These are phyloP conservation scores for Datura wrightii DNA, from an alignment of 257 asterid genomes.

Conservation along the genomic window DNA sequence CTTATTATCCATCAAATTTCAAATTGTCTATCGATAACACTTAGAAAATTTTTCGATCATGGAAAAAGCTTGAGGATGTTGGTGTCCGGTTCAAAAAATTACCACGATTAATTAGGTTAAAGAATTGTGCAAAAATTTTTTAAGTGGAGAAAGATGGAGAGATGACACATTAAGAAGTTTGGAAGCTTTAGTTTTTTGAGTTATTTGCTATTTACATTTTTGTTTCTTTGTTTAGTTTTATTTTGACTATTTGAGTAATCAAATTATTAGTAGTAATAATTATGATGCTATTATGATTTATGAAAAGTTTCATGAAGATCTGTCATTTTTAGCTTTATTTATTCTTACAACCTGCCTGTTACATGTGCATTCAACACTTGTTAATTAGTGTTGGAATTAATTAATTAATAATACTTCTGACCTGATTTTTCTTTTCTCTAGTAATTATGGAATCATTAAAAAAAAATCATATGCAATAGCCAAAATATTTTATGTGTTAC, in stretches of 20 bases:
- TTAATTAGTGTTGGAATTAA: conserved; percentile 20
- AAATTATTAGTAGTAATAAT: conserved; percentile 18
- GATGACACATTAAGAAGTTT: too few relatives aligned
- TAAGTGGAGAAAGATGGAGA: too few relatives aligned
- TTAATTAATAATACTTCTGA: neutral
- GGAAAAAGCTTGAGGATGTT: too few relatives aligned
- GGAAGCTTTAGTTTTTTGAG: conserved; percentile 20
- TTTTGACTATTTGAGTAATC: neutral
- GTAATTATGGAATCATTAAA: neutral
- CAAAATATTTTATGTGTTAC: neutral
- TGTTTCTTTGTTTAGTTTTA: neutral
- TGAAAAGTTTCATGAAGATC: neutral
- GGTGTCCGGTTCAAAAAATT: too few relatives aligned
- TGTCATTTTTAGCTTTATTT: neutral
- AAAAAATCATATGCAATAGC: neutral
- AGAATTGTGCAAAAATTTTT: too few relatives aligned
- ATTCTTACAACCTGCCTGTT: neutral
- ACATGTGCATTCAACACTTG: conserved; percentile 1
- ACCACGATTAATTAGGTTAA: too few relatives aligned
- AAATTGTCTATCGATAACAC: neutral
- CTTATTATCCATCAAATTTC: neutral
- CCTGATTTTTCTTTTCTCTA: neutral
- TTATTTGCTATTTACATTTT: neutral
- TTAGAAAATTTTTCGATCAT: too few relatives aligned
- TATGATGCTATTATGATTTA: conserved; percentile 16